These are phyloP conservation scores for Venturia nashicola DNA, from an alignment of 2,329 filamentous ascomycete genomes.

Conservation along the genomic window DNA sequence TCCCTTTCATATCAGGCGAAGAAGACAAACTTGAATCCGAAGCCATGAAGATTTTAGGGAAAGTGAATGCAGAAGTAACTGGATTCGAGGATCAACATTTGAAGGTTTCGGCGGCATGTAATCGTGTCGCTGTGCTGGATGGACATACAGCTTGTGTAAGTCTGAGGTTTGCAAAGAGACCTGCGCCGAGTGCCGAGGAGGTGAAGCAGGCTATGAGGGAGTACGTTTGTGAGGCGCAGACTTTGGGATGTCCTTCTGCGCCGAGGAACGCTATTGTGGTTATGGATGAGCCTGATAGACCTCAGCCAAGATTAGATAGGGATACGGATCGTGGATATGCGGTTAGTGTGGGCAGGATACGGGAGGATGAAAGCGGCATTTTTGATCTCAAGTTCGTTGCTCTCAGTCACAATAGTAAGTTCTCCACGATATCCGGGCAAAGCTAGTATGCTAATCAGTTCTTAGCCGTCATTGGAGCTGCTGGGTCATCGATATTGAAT, in stretches of 20 bases:
- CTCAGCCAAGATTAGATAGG: slow-evolving; percentile 82
- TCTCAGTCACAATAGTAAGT: slow-evolving; percentile 66
- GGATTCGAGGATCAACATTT: slow-evolving; percentile 69
- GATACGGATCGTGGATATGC: slow-evolving; percentile 79
- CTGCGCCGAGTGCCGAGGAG: slow-evolving; percentile 60
- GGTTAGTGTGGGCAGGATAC: slow-evolving; percentile 76
- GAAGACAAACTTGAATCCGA: slow-evolving; percentile 95
- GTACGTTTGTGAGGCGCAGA: slow-evolving; percentile 73
- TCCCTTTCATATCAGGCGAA: slow-evolving; percentile 85
- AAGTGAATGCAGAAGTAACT: slow-evolving; percentile 56
- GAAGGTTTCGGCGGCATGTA: slow-evolving; percentile 76
- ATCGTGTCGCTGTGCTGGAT: slow-evolving; percentile 86
- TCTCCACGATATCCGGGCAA: neutral
- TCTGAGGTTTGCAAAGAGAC: slow-evolving; percentile 64
- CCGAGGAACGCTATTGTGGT: slow-evolving; percentile 72
- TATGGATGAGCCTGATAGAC: slow-evolving; percentile 79
- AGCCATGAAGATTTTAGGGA: slow-evolving; percentile 85
- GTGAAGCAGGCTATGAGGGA: slow-evolving; percentile 68
- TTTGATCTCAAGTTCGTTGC: slow-evolving; percentile 95
- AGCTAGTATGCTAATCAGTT: slow-evolving; percentile 14
- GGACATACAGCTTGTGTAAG: slow-evolving; percentile 94
- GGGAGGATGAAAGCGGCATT: slow-evolving; percentile 75
- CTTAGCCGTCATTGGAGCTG: slow-evolving; percentile 75
- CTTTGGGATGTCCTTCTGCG: slow-evolving; percentile 75
- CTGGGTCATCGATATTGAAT: slow-evolving; percentile 91